These are phyloP conservation scores for Chlamydomonas sphaeroides DNA, from an alignment of 139 green algal genomes.

Conservation along the genomic window DNA sequence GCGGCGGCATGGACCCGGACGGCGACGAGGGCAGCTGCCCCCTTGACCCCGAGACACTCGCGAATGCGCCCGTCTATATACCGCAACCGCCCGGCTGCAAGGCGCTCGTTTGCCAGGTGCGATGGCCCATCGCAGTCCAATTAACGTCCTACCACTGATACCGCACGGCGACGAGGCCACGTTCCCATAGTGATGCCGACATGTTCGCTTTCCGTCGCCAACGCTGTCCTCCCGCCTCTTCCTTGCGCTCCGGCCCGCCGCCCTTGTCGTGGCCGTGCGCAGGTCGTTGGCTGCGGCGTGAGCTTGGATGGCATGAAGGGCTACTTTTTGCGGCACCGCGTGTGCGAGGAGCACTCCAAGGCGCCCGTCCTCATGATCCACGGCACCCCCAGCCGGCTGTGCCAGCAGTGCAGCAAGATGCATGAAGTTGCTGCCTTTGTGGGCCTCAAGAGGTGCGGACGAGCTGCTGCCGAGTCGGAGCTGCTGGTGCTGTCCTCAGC, in stretches of 20 bases:
- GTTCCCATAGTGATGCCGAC: background rate
- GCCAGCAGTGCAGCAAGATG: slow-evolving; percentile 43
- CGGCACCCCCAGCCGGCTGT: slow-evolving; percentile 6
- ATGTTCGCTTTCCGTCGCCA: background rate
- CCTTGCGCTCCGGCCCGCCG: too few species aligned
- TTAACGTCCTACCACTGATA: too few species aligned
- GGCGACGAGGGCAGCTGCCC: background rate
- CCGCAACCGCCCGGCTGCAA: background rate
- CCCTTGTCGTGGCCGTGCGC: too few species aligned
- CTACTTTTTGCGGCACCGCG: slow-evolving; percentile 38
- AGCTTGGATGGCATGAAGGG: slow-evolving; percentile 36
- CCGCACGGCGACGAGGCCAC: background rate
- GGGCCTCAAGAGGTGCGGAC: slow-evolving; percentile 18
- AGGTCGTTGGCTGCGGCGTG: slow-evolving; percentile 26
- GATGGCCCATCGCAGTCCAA: background rate
- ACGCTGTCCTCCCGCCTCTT: too few species aligned
- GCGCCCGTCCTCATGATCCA: slow-evolving; percentile 12
- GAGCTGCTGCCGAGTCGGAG: too few species aligned
- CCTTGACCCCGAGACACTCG: background rate
- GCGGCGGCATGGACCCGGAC: slow-evolving; percentile 5
- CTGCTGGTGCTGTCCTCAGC: background rate
- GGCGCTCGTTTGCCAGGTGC: slow-evolving; percentile 10
- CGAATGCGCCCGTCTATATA: background rate
- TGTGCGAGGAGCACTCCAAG: slow-evolving; percentile 44
- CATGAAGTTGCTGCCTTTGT: slow-evolving; percentile 18